A percentile compares a stretch with the other conserved stretches of the same genome.
These are phyloP conservation scores for Sclerotiophoma versabilis DNA, from an alignment of 2,329 filamentous ascomycete genomes.

Conservation along the genomic window DNA sequence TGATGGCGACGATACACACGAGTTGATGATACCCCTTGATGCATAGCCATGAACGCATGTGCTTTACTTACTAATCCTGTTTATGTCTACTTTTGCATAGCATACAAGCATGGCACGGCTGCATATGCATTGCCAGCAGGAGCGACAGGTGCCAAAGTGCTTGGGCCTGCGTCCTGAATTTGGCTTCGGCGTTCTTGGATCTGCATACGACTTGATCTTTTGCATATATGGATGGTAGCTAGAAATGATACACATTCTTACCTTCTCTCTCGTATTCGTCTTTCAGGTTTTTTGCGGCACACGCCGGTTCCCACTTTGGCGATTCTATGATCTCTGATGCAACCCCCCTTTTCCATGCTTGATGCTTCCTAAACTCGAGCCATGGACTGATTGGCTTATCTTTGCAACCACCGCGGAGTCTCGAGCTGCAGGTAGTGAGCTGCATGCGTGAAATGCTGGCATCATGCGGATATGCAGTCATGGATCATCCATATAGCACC, in stretches of 20 bases:
- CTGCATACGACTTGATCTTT: conserved; percentile 13
- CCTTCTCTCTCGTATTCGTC: not conserved
- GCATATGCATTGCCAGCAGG: conserved; percentile 38
- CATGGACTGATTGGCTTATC: no score
- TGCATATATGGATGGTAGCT: conserved; percentile 8
- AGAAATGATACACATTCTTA: conserved; percentile 10
- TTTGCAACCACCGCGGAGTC: no score
- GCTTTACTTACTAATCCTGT: conserved; percentile 8
- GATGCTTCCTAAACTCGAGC: no score
- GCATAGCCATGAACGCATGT: conserved; percentile 4
- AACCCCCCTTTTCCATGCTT: no score
- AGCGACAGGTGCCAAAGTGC: conserved; percentile 47
- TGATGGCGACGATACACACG: conserved; percentile 20
- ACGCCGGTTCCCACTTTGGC: no score
- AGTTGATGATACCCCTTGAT: conserved; percentile 33
- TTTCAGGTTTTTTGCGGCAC: no score
- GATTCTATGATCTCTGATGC: no score
- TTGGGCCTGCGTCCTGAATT: conserved; percentile 40
- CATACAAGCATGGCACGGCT: conserved; percentile 33
- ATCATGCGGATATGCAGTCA: no score
- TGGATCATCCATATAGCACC: no score
- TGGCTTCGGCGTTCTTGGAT: conserved; percentile 38
- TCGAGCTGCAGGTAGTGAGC: no score
- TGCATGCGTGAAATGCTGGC: no score
- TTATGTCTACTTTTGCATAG: conserved; percentile 29